phyloP scores from a whole-genome alignment of 257 asterid genomes.

The Nicotiana attenuata region DNA sequence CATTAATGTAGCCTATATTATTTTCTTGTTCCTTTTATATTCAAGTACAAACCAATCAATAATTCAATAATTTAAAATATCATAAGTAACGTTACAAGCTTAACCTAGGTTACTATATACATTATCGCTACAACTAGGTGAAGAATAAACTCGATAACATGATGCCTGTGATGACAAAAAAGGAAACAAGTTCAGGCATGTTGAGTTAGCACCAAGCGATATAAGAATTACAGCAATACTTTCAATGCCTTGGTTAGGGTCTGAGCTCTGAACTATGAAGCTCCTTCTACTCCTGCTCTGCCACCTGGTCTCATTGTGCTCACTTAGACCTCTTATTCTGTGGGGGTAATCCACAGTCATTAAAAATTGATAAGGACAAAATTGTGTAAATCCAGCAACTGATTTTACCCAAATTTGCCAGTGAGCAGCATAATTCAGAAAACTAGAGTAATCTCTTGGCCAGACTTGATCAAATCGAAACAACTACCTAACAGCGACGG shows the following conservation, averaged over 20 bases:
- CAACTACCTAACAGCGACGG: conserved; percentile 16
- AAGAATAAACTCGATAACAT: not conserved
- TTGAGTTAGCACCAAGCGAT: not conserved
- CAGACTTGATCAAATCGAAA: not conserved
- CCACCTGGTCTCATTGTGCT: not conserved
- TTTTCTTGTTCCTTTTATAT: not conserved
- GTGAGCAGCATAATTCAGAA: not conserved
- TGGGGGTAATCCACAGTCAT: not conserved
- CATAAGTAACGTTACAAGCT: not conserved
- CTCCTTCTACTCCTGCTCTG: not conserved
- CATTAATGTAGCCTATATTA: not conserved
- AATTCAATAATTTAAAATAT: not conserved
- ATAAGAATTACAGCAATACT: not conserved
- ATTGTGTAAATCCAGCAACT: not conserved
- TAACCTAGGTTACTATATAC: not conserved
- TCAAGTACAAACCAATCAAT: not conserved
- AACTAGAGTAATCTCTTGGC: not conserved
- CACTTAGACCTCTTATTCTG: not conserved
- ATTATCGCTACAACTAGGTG: not conserved
- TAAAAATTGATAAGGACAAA: not conserved
- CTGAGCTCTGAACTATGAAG: not conserved
- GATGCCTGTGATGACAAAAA: not conserved
- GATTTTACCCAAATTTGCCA: not conserved
- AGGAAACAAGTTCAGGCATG: not conserved
- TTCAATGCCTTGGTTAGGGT: not conserved